Percentiles rank a stretch among this genome's conserved stretches.
phyloP scores from a whole-genome alignment of 1,284 basidiomycete species.

The Ceratobasidium sp. region DNA sequence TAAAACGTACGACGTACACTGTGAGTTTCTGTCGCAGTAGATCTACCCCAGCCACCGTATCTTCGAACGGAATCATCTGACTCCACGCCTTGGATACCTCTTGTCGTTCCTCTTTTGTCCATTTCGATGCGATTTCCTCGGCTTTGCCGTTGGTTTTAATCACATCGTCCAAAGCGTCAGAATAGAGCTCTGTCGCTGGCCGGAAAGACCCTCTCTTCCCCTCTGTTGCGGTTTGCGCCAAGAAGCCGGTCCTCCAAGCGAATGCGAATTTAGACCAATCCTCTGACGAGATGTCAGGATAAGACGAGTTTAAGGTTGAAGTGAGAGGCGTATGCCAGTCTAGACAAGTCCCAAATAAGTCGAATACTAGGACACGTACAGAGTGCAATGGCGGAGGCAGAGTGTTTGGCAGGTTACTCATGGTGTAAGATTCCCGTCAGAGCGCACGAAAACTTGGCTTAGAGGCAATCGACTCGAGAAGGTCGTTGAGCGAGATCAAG shows the following conservation, averaged over 20 bases:
- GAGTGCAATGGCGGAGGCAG: conserved; percentile 27
- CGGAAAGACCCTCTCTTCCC: conserved; percentile 37
- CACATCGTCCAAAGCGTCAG: conserved; percentile 44
- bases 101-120: conserved; percentile 32
- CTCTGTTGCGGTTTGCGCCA: conserved; percentile 26
- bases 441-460: neutral
- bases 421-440: neutral
- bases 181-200: conserved; percentile 44
- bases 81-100: conserved; percentile 38
- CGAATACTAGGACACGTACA: conserved; percentile 52
- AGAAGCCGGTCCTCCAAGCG: conserved; percentile 47
- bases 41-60: conserved; percentile 49
- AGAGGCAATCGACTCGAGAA: too few relatives aligned
- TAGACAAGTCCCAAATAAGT: conserved; percentile 55
- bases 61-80: conserved; percentile 46
- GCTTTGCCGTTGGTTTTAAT: conserved; percentile 34
- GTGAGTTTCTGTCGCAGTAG: conserved; percentile 48
- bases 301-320: conserved; percentile 40
- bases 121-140: conserved; percentile 26
- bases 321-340: conserved; percentile 53
- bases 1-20: conserved; percentile 29
- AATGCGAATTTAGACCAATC: conserved; percentile 46
- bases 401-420: conserved; percentile 23
- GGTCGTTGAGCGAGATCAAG: too few relatives aligned
- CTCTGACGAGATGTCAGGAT: conserved; percentile 17